Percentiles rank a stretch among this genome's conserved stretches.
These are phyloP conservation scores for Trichosanthes truncata DNA, from an alignment of 306 rosid species.

Conservation along the genomic window DNA sequence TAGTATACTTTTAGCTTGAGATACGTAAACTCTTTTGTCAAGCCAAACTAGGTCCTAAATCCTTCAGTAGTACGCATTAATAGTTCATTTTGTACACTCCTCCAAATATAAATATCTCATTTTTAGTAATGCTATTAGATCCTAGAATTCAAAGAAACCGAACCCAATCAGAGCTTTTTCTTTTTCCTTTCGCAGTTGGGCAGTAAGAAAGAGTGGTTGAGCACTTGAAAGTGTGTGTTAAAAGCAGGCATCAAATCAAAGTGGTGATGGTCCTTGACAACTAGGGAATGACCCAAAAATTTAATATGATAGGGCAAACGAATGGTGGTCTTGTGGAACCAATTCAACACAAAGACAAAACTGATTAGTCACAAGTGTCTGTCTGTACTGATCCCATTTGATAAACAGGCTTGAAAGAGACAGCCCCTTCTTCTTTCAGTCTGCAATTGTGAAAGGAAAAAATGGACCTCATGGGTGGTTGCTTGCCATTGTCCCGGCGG, in stretches of 20 bases:
- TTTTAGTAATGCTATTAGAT: background rate
- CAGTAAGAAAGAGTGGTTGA: background rate
- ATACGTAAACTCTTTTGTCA: no score
- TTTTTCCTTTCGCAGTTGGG: background rate
- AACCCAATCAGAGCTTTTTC: background rate
- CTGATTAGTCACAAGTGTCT: background rate
- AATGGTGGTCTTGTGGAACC: slow-evolving; percentile 2
- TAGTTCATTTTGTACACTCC: no score
- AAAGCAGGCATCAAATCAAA: slow-evolving; percentile 1
- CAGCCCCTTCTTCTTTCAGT: background rate
- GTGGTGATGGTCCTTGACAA: slow-evolving; percentile 1
- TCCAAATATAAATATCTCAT: no score
- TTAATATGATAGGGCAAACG: background rate
- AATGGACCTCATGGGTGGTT: slow-evolving; percentile 6
- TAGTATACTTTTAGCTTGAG: no score
- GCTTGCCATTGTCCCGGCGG: background rate
- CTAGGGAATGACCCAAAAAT: slow-evolving; percentile 3
- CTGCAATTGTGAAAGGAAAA: background rate
- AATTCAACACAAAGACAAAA: slow-evolving; percentile 8
- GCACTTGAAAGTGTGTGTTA: background rate
- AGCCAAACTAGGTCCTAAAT: no score
- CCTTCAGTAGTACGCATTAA: no score
- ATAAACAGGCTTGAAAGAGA: slow-evolving; percentile 10
- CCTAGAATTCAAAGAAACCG: background rate
- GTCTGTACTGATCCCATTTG: slow-evolving; percentile 10